A percentile compares a stretch with the other conserved stretches of the same genome.
phyloP scores from a whole-genome alignment of 2,329 filamentous ascomycete genomes.

The Diaporthe vexans region DNA sequence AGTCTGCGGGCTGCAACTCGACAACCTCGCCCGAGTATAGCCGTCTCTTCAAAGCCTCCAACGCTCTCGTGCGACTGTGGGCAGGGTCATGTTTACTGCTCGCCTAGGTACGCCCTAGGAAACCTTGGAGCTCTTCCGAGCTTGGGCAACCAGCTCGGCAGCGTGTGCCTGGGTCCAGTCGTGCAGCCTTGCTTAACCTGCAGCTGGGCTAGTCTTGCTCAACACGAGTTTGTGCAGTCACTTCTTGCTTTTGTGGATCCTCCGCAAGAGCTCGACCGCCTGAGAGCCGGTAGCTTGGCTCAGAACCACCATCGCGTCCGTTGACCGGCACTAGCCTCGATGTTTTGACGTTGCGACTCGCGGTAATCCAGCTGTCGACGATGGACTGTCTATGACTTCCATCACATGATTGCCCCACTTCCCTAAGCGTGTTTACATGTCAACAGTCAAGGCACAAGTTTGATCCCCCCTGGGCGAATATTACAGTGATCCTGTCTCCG shows the following conservation, averaged over 20 bases:
- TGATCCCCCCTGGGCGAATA: no score
- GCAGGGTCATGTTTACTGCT: not conserved
- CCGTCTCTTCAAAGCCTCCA: conserved; percentile 3
- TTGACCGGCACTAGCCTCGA: conserved; percentile 19
- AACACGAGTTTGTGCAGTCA: conserved; percentile 41
- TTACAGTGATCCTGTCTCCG: not conserved
- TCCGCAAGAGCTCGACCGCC: conserved; percentile 1
- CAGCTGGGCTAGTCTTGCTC: conserved; percentile 38
- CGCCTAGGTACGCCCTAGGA: not conserved
- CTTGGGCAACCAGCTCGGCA: not conserved
- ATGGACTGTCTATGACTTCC: not conserved
- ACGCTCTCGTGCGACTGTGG: conserved; percentile 27
- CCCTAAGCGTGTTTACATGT: not conserved
- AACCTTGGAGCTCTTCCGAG: not conserved
- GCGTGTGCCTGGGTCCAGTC: conserved; percentile 24
- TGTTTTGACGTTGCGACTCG: conserved; percentile 15
- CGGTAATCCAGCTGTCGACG: not conserved
- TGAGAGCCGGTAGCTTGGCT: conserved; percentile 28
- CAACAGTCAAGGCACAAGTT: not conserved
- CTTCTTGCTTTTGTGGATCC: conserved; percentile 27
- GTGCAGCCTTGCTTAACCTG: conserved; percentile 38
- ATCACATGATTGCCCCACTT: conserved; percentile 5
- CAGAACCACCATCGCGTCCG: conserved; percentile 1
- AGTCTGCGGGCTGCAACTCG: conserved; percentile 16
- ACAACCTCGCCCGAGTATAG: conserved; percentile 15